A percentile compares a stretch with the other conserved stretches of the same genome.
Evolutionary conservation across 352 stramenopile genomes (phyloP).

Genomic region (Hyaloperonospora brassicae): DNA sequence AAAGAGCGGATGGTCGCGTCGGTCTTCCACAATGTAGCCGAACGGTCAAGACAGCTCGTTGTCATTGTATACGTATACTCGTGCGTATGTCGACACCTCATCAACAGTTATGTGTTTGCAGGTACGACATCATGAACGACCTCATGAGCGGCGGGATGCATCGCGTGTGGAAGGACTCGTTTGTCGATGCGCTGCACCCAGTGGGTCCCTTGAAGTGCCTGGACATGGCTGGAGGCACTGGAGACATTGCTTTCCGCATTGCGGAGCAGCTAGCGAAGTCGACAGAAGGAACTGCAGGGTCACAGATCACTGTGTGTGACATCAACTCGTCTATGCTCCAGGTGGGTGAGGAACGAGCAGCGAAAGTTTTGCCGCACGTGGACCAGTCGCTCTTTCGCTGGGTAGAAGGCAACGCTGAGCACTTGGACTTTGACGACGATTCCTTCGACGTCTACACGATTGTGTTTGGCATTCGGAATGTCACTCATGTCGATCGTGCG

Average conservation of each 20-base stretch:
- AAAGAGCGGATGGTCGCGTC: slow-evolving; percentile 93
- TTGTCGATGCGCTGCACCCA: slow-evolving; percentile 84
- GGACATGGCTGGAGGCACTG: slow-evolving; percentile 98
- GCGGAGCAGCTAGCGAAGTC: slow-evolving; percentile 57
- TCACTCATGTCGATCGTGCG: slow-evolving; percentile 95
- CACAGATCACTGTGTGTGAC: slow-evolving; percentile 94
- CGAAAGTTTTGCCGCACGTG: slow-evolving; percentile 55
- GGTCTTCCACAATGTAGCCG: slow-evolving; percentile 97
- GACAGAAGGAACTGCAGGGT: slow-evolving; percentile 26
- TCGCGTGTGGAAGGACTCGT: slow-evolving; percentile 96
- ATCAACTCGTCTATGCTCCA: slow-evolving; percentile 99
- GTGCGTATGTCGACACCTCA: slow-evolving; percentile 1
- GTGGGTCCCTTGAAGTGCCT: slow-evolving; percentile 75
- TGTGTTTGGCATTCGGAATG: slow-evolving; percentile 98
- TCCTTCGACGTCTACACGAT: slow-evolving; percentile 99
- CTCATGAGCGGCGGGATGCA: slow-evolving; percentile 96
- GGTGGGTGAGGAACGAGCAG: slow-evolving; percentile 88
- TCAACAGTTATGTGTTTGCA: slow-evolving; percentile 8
- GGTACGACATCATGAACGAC: slow-evolving; percentile 99
- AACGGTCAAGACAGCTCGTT: slow-evolving; percentile 60
- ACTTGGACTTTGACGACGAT: slow-evolving; percentile 91
- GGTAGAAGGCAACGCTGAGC: slow-evolving; percentile 94
- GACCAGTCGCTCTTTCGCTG: slow-evolving; percentile 72
- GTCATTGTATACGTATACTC: slow-evolving; percentile 1
- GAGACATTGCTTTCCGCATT: slow-evolving; percentile 98